Conservation (phyloP, 331 rosid genomes). For the Dryas integrifolia region DNA sequence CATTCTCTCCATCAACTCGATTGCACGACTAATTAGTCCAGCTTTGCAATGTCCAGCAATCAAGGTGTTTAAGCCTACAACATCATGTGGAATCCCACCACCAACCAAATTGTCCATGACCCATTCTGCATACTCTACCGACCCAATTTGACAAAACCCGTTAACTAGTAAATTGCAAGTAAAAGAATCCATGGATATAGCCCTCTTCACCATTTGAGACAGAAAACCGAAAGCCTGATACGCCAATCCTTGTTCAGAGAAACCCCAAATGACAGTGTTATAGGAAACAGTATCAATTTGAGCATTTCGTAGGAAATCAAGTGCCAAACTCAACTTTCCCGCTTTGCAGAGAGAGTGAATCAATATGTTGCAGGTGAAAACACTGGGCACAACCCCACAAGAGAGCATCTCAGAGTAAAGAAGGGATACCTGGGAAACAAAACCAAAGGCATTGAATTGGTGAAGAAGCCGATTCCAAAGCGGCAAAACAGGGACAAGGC, state of each 20-base stretch:
- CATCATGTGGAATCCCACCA: constrained; percentile 49
- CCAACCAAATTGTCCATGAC: constrained; percentile 48
- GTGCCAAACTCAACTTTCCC: constrained; percentile 56
- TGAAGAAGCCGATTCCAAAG: constrained; percentile 58
- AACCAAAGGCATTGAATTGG: constrained; percentile 58
- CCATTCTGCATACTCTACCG: constrained; percentile 57
- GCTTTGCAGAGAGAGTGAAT: constrained; percentile 72
- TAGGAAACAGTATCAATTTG: constrained; percentile 58
- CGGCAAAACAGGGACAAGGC: constrained; percentile 50
- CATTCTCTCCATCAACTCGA: constrained; percentile 46
- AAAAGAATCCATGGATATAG: constrained; percentile 46
- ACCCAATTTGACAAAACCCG: constrained; percentile 61
- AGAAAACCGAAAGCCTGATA: constrained; percentile 62
- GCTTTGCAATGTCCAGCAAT: constrained; percentile 61
- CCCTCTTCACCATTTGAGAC: constrained; percentile 71
- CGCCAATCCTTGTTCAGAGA: constrained; percentile 56
- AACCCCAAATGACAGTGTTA: constrained; percentile 72
- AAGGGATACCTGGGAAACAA: constrained; percentile 57
- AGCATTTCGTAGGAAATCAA: constrained; percentile 45
- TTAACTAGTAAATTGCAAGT: constrained; percentile 58
- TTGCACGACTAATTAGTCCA: constrained; percentile 51
- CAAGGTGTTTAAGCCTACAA: constrained; percentile 54
- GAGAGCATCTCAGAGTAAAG: constrained; percentile 51
- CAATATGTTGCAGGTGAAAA: constrained; percentile 58
- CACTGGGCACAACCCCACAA: constrained; percentile 62